Evolutionary conservation across 75 land plant species (phyloP), one percentile per base, ranked within the genome.

Genomic region (Sequoia sempervirens): DNA sequence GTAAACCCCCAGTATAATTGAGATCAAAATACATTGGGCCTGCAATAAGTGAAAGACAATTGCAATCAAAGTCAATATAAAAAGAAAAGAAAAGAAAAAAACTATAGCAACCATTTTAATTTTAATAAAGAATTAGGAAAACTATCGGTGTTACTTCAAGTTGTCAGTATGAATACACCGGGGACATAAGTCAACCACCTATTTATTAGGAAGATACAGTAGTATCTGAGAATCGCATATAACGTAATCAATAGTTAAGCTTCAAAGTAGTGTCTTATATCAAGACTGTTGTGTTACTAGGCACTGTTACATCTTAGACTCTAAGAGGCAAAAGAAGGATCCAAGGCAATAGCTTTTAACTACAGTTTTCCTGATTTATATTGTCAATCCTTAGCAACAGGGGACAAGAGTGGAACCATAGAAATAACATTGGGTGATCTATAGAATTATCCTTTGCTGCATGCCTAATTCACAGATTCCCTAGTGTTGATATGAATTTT

Each of bases 1-100:
- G 95, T 43, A 92, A 46, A 76, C 81, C 83, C 6, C 89, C 90
- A 79, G 86, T 56, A 18, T 83, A 41, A 17, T 61, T 86, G 2
- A 79, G 64, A 70, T 85, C 84, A 54, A 90, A 90, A 41, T 30
- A 43, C 70, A 93, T 68, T 10, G 95, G 95, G 56, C 95, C 95
- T 93, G 79, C 74, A 83, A 68, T 75, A 30, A 28, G 32, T 38
- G 83, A 80, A 50, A 40, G 38, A 18, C 18, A 20, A 40, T 41
- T 41, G 47, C 45, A 41, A 41, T 41, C 7, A 40, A 76, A 40
- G 20, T 23, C 40, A 15, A 40, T 0, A 20, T 40, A 38, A 34
- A 36, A 76, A 7, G 47, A 46, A 46, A 7, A 46, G 47, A 46
- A 46, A 46, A 7, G 3, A 41, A 76, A 40, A 50, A 40, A 28